Evolutionary conservation across 257 asterid species (phyloP), one percentile per base, ranked within the genome.

Genomic region (Anisodus acutangulus): DNA sequence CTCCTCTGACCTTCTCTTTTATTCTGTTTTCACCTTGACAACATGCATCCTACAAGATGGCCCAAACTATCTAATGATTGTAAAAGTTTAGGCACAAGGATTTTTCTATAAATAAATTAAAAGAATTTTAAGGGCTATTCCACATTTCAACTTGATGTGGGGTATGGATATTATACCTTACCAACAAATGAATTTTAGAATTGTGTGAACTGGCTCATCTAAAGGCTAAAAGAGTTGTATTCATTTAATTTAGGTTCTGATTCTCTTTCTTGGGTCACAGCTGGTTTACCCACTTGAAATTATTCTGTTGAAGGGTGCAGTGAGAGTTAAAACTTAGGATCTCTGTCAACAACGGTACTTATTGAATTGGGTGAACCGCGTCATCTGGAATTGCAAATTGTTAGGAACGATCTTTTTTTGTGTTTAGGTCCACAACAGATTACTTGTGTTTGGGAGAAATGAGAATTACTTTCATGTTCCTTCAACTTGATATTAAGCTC

Each of bases 131-230:
- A 71, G 79, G 54, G 79, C 9, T 9, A 9, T 45, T 17, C 58
- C 37, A 43, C 79, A n/a, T n/a, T 71, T 71, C 58, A 71, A 71
- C 79, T 43, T n/a, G 79, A 43, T 43, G 17, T n/a, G 79, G 79
- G 43, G 57, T 62, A 60, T 70, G 79, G 8, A 71, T 17, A 41
- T 17, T 16, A 70, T 70, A 0, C 4, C 55, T 41, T 70, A 4
- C 19, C 19, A 4, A 57, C 17, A 57, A 57, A 57, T 57, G 62
- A 70, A 70, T 17, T 41, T 70, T 17, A 17, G 35, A 41, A 17
- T 41, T 41, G 79, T 70, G 55, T 43, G 8, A 70, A 43, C 57
- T 16, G 53, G 49, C 12, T 68, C 78, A 68, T 41, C 55, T 70
- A 70, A 17, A 70, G 35, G 79, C 79, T 41, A 8, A 31, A 31